These are phyloP conservation scores for Moniliophthora roreri DNA, from an alignment of 1,284 basidiomycete species.

Conservation along the genomic window DNA sequence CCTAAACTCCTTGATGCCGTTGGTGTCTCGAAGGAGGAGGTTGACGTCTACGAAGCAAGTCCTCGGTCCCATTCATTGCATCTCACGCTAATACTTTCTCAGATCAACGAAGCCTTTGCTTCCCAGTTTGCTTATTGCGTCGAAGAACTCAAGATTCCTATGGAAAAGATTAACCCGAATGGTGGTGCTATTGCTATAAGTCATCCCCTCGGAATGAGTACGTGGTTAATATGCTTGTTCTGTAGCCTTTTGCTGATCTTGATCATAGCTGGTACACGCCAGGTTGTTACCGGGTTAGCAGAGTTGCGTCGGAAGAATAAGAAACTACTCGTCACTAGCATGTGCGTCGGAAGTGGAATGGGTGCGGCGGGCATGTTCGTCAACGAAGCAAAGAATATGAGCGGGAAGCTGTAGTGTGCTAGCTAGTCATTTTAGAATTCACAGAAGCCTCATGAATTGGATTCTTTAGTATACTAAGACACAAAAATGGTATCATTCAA, in stretches of 20 bases:
- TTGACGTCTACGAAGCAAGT: slow-evolving; percentile 84
- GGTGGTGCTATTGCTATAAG: slow-evolving; percentile 88
- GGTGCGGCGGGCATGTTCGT: slow-evolving; percentile 84
- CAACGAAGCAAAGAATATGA: slow-evolving; percentile 50
- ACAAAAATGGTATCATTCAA: no score
- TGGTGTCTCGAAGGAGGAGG: slow-evolving; percentile 79
- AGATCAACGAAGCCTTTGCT: slow-evolving; percentile 86
- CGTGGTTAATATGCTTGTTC: slow-evolving; percentile 26
- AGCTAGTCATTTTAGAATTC: not conserved
- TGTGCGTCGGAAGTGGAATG: slow-evolving; percentile 92
- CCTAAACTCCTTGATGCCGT: slow-evolving; percentile 74
- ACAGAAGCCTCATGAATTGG: no score
- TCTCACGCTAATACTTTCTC: not conserved
- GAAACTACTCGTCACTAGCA: slow-evolving; percentile 75
- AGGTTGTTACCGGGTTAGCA: slow-evolving; percentile 82
- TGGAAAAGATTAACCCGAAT: slow-evolving; percentile 87
- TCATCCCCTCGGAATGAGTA: slow-evolving; percentile 82
- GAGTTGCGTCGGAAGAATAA: slow-evolving; percentile 72
- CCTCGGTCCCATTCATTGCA: slow-evolving; percentile 28
- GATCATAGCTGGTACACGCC: slow-evolving; percentile 70
- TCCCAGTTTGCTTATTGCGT: slow-evolving; percentile 81
- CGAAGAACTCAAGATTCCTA: slow-evolving; percentile 76
- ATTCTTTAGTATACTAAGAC: no score
- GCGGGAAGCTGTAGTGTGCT: not conserved
- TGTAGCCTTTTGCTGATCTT: slow-evolving; percentile 10